These are phyloP conservation scores for Colletotrichum sp. DNA, from an alignment of 2,329 filamentous ascomycete genomes.

Conservation along the genomic window DNA sequence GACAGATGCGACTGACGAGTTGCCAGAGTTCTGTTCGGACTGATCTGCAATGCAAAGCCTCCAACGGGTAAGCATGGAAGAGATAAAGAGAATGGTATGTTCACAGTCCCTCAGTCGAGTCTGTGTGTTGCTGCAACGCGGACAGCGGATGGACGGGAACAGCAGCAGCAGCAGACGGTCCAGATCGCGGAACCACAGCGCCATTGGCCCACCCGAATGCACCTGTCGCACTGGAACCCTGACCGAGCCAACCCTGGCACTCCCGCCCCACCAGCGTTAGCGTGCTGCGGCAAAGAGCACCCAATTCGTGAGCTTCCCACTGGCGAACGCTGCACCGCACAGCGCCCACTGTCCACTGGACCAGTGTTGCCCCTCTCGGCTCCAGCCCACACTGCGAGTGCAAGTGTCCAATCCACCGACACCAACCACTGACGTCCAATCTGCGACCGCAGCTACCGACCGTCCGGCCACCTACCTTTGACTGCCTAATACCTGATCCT, in stretches of 20 bases:
- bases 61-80: background rate
- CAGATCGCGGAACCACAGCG: background rate
- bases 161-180: background rate
- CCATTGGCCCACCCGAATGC: background rate
- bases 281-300: background rate
- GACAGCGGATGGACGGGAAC: background rate
- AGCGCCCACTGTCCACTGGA: background rate
- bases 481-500: background rate
- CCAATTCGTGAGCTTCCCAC: background rate
- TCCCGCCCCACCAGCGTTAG: background rate
- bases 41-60: background rate
- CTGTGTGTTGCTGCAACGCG: background rate
- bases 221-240: background rate
- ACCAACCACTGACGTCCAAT: constrained; percentile 12
- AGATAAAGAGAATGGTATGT: background rate
- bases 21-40: background rate
- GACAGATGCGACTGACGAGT: background rate
- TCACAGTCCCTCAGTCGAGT: background rate
- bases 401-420: background rate
- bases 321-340: background rate
- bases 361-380: constrained; percentile 9
- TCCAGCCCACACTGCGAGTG: background rate
- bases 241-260: background rate
- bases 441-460: constrained; percentile 12
- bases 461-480: background rate